Conservation (phyloP, 2,329 filamentous ascomycete species). For the Fusarium tuaranense region DNA sequence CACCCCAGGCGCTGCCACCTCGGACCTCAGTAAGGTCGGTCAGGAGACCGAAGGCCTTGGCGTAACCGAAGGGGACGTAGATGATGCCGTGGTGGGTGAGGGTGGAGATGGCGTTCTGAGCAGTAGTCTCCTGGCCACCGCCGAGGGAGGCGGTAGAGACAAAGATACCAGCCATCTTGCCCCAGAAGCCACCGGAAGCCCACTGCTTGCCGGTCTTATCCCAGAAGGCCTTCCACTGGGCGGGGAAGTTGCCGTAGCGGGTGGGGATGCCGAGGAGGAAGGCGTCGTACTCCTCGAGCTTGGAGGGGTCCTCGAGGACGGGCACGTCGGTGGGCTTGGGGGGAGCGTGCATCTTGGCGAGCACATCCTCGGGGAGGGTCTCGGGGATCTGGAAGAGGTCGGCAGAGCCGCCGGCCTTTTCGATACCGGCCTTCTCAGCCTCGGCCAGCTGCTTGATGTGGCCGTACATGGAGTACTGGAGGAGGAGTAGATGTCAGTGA, state of each 20-base stretch:
- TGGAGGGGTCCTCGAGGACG: conserved; percentile 66
- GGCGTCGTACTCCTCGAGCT: conserved; percentile 82
- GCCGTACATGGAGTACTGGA: conserved; percentile 94
- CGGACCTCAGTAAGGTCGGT: conserved; percentile 81
- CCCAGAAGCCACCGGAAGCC: conserved; percentile 79
- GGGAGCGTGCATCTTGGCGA: conserved; percentile 91
- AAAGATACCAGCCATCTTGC: conserved; percentile 94
- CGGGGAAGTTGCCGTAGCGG: conserved; percentile 96
- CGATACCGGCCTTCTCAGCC: conserved; percentile 91
- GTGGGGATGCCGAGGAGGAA: conserved; percentile 96
- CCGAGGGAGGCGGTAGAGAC: conserved; percentile 85
- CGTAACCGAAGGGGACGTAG: conserved; percentile 96
- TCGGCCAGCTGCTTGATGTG: conserved; percentile 87
- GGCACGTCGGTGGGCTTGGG: conserved; percentile 77
- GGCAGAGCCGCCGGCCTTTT: conserved; percentile 84
- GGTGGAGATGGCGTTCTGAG: conserved; percentile 83
- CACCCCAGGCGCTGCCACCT: conserved; percentile 92
- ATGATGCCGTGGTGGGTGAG: conserved; percentile 93
- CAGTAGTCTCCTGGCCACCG: conserved; percentile 94
- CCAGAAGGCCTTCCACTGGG: conserved; percentile 95
- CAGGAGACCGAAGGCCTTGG: conserved; percentile 78
- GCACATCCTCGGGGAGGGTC: conserved; percentile 86
- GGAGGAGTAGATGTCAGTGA: conserved; percentile 16
- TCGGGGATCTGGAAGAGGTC: conserved; percentile 90
- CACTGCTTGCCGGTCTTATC: conserved; percentile 91